Base-by-base conservation (phyloP, 768 basidiomycete species). In the Rhodosporidiobolus sp. region DNA sequence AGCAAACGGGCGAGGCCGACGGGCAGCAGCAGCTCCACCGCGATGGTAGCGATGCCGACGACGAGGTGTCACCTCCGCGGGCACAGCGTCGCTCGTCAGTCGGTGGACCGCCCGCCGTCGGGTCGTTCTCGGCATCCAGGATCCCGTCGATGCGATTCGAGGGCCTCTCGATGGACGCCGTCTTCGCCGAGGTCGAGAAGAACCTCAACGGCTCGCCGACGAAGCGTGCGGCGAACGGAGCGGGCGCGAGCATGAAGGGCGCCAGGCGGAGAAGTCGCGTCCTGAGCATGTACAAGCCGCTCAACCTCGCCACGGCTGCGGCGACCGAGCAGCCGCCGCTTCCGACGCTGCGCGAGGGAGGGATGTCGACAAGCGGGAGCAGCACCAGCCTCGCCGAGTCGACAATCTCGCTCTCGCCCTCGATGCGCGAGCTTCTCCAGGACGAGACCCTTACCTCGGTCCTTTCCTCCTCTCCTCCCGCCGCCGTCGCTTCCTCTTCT, bases 101-200 rank as follows among this genome's bases (percentile, higher is more conserved):
- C 45, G 50, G 64, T 9, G 38, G 38, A n/a, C n/a, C n/a, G n/a
- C n/a, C n/a, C n/a, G 17, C 26, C 49, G 20, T 45, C 26, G 34
- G n/a, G 24, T 46, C 53, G 9, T 8, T 34, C 5, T 9, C 20
- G 26, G 50, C 46, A 19, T 30, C 57, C 43, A 45, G 74, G 30
- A 76, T 76, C 45, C 75, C 75, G 17, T 70, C 69, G 24, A 76
- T 76, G 19, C 57, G 75, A 10, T 76, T 76, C 66, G 75, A 76
- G 57, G 75, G 72, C 32, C 52, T 76, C 30, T 73, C 72, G 66
- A 76, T 76, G 75, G 75, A 76, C 58, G 71, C 72, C 26, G 65
- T 76, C 35, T 73, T 76, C 19, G 75, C 75, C 52, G 72, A 76
- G 57, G 75, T 76, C 30, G 75, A 76, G 60, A 70, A 67, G 66